Evolutionary conservation across 2,329 filamentous ascomycete species (phyloP).

Genomic region (Coleophoma eucalyptorum): DNA sequence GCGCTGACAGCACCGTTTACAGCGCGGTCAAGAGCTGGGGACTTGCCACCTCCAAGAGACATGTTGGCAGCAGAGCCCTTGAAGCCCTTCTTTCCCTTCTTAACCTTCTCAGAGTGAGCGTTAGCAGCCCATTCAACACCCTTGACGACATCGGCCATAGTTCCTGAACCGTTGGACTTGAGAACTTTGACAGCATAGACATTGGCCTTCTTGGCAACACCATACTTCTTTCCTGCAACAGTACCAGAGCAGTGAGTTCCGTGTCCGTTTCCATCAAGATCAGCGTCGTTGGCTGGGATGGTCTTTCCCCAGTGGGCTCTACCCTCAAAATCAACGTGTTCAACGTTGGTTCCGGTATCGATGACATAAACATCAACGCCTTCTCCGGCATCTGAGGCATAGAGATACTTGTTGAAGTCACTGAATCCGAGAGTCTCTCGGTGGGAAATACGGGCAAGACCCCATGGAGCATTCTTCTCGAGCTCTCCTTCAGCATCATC

Average conservation of each 20-base stretch:
- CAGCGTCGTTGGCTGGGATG: constrained; percentile 78
- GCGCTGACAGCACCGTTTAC: constrained; percentile 91
- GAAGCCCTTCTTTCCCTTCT: constrained; percentile 89
- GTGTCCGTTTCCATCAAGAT: constrained; percentile 95
- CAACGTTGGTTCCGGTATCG: constrained; percentile 90
- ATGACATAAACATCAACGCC: constrained; percentile 99
- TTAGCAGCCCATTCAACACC: constrained; percentile 93
- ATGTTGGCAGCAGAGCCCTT: constrained; percentile 99
- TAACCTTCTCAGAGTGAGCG: constrained; percentile 71
- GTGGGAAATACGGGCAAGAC: constrained; percentile 96
- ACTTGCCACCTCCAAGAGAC: constrained; percentile 98
- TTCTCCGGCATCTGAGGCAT: constrained; percentile 83
- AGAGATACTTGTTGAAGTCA: constrained; percentile 98
- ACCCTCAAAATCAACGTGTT: constrained; percentile 96
- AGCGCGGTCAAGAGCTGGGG: constrained; percentile 80
- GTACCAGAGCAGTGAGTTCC: constrained; percentile 99
- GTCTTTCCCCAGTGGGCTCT: constrained; percentile 97
- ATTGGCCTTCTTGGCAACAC: constrained; percentile 98
- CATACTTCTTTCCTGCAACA: constrained; percentile 96
- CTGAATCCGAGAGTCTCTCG: constrained; percentile 82
- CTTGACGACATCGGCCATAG: constrained; percentile 98
- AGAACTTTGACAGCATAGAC: constrained; percentile 98
- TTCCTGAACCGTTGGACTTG: constrained; percentile 92
- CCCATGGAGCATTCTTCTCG: constrained; percentile 97
- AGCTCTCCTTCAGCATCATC: constrained; percentile 49